Percentiles rank a stretch among this genome's conserved stretches.
Evolutionary conservation across 495 filamentous ascomycete species (phyloP).

Genomic region (Collariella sp.): DNA sequence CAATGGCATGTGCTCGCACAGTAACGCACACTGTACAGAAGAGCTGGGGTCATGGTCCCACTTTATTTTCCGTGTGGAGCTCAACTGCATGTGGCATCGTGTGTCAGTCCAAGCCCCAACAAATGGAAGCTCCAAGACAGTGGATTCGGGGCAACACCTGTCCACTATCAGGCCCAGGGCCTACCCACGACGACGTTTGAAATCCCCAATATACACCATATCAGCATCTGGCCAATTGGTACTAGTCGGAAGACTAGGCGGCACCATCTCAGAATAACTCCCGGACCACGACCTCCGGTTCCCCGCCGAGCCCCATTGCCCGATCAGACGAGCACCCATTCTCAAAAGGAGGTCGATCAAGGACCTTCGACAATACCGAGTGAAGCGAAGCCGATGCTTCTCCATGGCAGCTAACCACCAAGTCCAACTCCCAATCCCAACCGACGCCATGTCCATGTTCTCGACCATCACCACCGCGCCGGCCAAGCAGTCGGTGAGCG

Average conservation of each 20-base stretch:
- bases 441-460: conserved; percentile 55
- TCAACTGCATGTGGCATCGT: neutral
- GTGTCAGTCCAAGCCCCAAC: neutral
- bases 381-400: conserved; percentile 1
- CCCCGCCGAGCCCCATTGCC: too few relatives aligned
- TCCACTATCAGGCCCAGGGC: neutral
- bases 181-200: neutral
- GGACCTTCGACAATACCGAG: neutral
- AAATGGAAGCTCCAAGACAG: neutral
- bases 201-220: neutral
- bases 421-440: neutral
- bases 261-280: too few relatives aligned
- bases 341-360: neutral
- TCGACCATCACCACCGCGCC: conserved; percentile 77
- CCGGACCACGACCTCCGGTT: too few relatives aligned
- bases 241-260: neutral
- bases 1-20: too few relatives aligned
- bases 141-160: neutral
- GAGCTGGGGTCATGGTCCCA: too few relatives aligned
- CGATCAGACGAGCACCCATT: too few relatives aligned
- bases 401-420: conserved; percentile 15
- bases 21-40: too few relatives aligned
- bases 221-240: neutral
- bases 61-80: neutral
- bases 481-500: conserved; percentile 89